Conservation (phyloP, 805 yeast species). For the Torulaspora microellipsoides region DNA sequence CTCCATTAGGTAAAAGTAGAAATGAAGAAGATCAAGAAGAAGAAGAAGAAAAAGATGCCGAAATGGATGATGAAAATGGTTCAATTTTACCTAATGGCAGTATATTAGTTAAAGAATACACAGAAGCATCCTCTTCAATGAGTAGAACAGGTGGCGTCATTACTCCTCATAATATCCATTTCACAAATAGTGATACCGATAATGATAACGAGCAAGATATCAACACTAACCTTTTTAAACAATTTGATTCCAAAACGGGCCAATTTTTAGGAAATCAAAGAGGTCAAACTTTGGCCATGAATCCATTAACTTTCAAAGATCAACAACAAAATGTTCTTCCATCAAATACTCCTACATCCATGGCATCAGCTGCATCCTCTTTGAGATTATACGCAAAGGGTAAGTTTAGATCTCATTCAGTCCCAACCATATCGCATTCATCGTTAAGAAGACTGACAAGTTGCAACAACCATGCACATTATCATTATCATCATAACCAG, state of each 20-base stretch:
- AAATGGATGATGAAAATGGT: slow-evolving; percentile 6
- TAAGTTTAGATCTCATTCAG: slow-evolving; percentile 33
- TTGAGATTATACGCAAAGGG: slow-evolving; percentile 13
- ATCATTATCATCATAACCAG: slow-evolving; percentile 12
- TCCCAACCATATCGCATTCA: slow-evolving; percentile 34
- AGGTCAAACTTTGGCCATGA: not conserved
- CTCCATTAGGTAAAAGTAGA: not conserved
- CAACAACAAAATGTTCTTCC: slow-evolving; percentile 1
- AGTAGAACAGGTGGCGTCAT: slow-evolving; percentile 7
- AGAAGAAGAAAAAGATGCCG: slow-evolving; percentile 6
- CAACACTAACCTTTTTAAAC: slow-evolving; percentile 23
- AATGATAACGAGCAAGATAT: slow-evolving; percentile 1
- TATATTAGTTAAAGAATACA: slow-evolving; percentile 10
- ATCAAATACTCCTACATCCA: slow-evolving; percentile 2
- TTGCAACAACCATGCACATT: slow-evolving; percentile 14
- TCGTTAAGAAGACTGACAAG: slow-evolving; percentile 26
- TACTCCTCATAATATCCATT: slow-evolving; percentile 9
- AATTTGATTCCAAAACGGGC: slow-evolving; percentile 32
- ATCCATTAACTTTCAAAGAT: too few species aligned
- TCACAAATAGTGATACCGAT: slow-evolving; percentile 5
- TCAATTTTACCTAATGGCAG: slow-evolving; percentile 1
- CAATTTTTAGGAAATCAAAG: slow-evolving; percentile 21
- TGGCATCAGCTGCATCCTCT: slow-evolving; percentile 3
- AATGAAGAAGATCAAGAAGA: slow-evolving; percentile 6
- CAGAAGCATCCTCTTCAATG: slow-evolving; percentile 9